phyloP scores from a whole-genome alignment of 768 basidiomycete genomes.

The Rhizopogon roseolus region DNA sequence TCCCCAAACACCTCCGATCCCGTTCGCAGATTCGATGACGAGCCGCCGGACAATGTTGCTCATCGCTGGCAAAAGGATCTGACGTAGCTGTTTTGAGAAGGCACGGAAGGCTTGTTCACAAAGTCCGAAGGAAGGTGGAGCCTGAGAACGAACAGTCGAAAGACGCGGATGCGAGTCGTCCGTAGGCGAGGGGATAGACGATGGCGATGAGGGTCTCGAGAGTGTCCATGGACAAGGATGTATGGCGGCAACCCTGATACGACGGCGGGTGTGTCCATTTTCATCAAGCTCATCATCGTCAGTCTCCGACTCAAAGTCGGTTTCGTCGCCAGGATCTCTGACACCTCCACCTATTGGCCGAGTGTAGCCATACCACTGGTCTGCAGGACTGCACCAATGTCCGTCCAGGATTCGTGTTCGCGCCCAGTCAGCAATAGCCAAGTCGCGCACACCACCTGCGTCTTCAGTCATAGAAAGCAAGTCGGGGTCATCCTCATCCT shows the following conservation, averaged over 20 bases:
- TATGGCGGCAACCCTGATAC: conserved; percentile 20
- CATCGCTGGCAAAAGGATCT: conserved; percentile 62
- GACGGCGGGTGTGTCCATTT: conserved; percentile 13
- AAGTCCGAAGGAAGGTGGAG: conserved; percentile 58
- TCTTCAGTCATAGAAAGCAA: conserved; percentile 41
- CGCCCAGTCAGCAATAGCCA: conserved; percentile 72
- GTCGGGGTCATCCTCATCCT: conserved; percentile 42
- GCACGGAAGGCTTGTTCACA: conserved; percentile 60
- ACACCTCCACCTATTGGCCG: conserved; percentile 33
- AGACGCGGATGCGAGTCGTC: conserved; percentile 43
- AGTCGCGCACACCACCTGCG: conserved; percentile 38
- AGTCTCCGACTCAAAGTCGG: conserved; percentile 22
- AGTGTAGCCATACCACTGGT: conserved; percentile 54
- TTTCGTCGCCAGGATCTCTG: conserved; percentile 19
- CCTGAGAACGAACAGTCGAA: conserved; percentile 41
- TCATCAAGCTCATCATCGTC: conserved; percentile 18
- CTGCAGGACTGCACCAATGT: conserved; percentile 70
- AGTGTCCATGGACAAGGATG: conserved; percentile 66
- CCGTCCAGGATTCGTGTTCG: conserved; percentile 69
- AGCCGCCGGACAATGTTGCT: conserved; percentile 61
- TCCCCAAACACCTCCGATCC: conserved; percentile 19
- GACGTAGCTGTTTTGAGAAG: conserved; percentile 53
- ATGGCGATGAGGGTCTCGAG: conserved; percentile 18
- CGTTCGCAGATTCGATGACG: conserved; percentile 56
- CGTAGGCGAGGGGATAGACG: conserved; percentile 3